Evolutionary conservation across 371 early-diverging fungal genomes (phyloP), one percentile per base, ranked within the genome.

Genomic region (Zychaea mexicana): DNA sequence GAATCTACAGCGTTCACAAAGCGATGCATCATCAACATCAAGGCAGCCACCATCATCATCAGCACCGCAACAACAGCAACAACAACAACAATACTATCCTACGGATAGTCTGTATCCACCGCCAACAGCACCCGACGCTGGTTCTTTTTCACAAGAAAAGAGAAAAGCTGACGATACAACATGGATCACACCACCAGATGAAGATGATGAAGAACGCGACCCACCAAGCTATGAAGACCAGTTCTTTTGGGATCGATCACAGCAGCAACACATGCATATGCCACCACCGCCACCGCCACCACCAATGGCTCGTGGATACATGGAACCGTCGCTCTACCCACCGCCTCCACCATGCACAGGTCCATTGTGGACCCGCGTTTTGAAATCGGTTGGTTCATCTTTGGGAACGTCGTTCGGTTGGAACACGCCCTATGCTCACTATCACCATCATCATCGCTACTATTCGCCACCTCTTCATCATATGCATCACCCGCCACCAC

Each of bases 381-480:
- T 63, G 30, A 57, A 36, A 32, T 13, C 55, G 3, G 45, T 56
- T 12, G 62, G 54, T 13, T 53, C 54, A 24, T 42, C 42, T 42
- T 42, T 42, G 15, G 49, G 49, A 49, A 22, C 49, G 6, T 39
- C 57, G 13, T 39, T 46, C 0, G 56, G 63, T 22, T 63, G 57
- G 45, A 46, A 45, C 22, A 31, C 42, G 58, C 32, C 32, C 31
- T 27, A 24, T 46, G 19, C 46, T 47, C 28, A 52, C 10, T 52
- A 61, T 49, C 47, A 52, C 38, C 39, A 58, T 24, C 32, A 58
- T 45, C 28, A 33, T 39, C 45, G 45, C 13, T 58, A 38, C 19
- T 58, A 58, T 58, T 38, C 59, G 30, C 45, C 45, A 27, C 39
- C 59, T 42, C 10, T 60, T 49, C 38, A 52, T 53, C 54, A 61